Base-by-base conservation (phyloP, 164 flowering plant genomes). In the Buxus sempervirens region DNA sequence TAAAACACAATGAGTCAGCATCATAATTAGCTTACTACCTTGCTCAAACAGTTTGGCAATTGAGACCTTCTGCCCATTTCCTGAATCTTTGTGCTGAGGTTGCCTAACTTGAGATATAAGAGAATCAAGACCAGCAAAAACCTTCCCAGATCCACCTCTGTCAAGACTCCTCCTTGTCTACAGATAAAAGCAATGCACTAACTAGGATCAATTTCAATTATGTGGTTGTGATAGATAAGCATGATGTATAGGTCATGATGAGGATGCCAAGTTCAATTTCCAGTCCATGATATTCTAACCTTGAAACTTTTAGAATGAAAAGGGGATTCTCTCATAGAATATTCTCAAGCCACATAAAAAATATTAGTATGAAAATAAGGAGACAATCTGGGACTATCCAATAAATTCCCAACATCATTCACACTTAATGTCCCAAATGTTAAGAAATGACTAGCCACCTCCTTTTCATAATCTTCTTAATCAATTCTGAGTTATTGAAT, bases 11-110 rank as follows among this genome's bases (percentile, higher is more conserved):
- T 19, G 20, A 54, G 48, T 15, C 49, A 54, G 38, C 53, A 68
- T 48, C 22, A 18, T 9, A 58, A 38, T 6, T 42, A 5, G 51
- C 12, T 41, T 42, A 48, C 32, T 71, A 93, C 98, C 98, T 88
- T 93, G 96, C 71, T 89, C 98, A 77, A 93, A 96, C 67, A 96
- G 93, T 76, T 87, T 92, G 60, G 89, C 95, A 45, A 90, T 77
- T n/a, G 99, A 84, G 27, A 86, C 79, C 73, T 84, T 90, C 38
- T 90, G 96, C 27, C 87, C 96, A 77, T 83, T 88, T 82, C 82
- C 95, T 49, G 87, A 65, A 62, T 77, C 86, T 63, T 73, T 72
- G 51, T 59, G 48, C 67, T 83, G 85, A 56, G 85, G 83, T 67
- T 77, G 82, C 76, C 78, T 82, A 68, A 77, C 82, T 77, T 85